Conservation (phyloP, 1,284 basidiomycete species). For the Bondarzewia mesenterica region DNA sequence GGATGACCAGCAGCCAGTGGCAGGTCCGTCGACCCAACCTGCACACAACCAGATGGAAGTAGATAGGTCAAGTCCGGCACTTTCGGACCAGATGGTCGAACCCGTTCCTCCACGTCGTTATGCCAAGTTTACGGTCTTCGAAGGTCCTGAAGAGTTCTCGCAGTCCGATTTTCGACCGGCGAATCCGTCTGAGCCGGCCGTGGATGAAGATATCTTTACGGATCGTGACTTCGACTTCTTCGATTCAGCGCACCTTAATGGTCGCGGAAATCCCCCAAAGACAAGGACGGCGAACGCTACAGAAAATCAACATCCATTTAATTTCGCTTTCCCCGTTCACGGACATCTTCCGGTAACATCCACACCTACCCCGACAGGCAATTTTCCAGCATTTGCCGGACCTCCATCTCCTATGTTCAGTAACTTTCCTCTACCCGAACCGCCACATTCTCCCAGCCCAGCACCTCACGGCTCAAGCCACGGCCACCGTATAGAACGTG, state of each 20-base stretch:
- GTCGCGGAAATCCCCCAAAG: constrained; percentile 17
- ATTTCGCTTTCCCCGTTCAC: constrained; percentile 36
- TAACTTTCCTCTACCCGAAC: constrained; percentile 56
- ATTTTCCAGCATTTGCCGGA: constrained; percentile 7
- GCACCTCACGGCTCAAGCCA: constrained; percentile 19
- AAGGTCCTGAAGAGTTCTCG: constrained; percentile 22
- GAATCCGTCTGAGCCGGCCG: constrained; percentile 17
- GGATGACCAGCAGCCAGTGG: no score
- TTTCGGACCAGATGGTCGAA: not conserved
- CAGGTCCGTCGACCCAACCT: no score
- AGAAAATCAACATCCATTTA: constrained; percentile 47
- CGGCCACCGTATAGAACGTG: constrained; percentile 16
- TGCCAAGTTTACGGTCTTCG: constrained; percentile 21
- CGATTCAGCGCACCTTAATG: constrained; percentile 36
- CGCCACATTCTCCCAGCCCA: constrained; percentile 64
- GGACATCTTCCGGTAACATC: constrained; percentile 38
- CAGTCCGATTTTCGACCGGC: constrained; percentile 10
- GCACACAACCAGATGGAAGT: no score
- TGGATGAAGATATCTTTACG: constrained; percentile 26
- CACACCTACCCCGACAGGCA: constrained; percentile 35
- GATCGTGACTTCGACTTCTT: constrained; percentile 31
- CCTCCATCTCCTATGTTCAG: constrained; percentile 23
- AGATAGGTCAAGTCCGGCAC: not conserved
- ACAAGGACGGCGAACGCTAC: constrained; percentile 38
- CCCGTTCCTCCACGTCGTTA: not conserved